phyloP scores from a whole-genome alignment of 2,329 filamentous ascomycete species.

The Botrytis galanthina region DNA sequence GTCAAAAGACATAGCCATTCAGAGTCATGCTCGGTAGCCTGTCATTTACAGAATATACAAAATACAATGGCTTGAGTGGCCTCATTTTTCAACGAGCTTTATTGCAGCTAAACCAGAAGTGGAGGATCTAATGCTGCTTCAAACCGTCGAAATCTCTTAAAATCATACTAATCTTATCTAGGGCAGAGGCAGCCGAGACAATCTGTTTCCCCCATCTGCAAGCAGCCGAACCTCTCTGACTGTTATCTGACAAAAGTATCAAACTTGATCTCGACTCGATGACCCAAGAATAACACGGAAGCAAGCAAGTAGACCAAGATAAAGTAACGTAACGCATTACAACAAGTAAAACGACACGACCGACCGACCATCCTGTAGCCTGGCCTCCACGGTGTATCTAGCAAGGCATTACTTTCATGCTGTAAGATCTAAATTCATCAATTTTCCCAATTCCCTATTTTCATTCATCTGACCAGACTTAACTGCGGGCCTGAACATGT shows the following conservation, averaged over 20 bases:
- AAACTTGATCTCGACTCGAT: conserved; percentile 3
- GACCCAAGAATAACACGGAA: conserved; percentile 8
- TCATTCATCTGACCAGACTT: conserved; percentile 17
- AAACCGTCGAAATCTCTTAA: background rate
- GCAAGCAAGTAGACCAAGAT: background rate
- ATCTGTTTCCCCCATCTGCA: background rate
- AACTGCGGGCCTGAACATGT: conserved; percentile 14
- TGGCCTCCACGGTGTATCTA: background rate
- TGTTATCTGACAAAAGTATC: conserved; percentile 1
- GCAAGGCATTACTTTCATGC: conserved; percentile 5
- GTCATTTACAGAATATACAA: background rate
- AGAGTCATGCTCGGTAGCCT: background rate
- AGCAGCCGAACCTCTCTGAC: conserved; percentile 10
- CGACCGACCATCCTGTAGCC: background rate
- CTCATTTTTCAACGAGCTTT: background rate
- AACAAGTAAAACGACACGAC: background rate
- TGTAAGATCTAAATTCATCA: conserved; percentile 13
- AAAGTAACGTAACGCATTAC: background rate
- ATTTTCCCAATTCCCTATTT: background rate
- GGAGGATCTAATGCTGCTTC: conserved; percentile 8
- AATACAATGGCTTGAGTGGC: conserved; percentile 10
- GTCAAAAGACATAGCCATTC: background rate
- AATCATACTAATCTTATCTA: background rate
- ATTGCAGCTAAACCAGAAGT: conserved; percentile 11
- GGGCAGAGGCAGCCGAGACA: background rate